Base-by-base conservation (phyloP, 2,329 filamentous ascomycete genomes). In the Colletotrichum falcatum region DNA sequence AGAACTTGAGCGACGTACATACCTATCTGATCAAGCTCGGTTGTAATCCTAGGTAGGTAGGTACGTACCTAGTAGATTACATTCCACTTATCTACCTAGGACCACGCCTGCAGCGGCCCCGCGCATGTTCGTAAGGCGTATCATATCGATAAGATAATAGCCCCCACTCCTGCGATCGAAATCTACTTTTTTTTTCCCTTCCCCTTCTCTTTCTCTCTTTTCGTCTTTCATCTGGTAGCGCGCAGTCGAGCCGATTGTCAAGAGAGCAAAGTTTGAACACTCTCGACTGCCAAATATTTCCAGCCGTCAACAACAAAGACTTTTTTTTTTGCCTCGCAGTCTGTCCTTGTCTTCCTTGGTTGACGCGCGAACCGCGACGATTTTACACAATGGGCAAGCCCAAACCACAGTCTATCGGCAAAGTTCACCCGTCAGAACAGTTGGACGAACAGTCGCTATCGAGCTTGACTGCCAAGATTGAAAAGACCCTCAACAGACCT, bases 401-500 rank as follows among this genome's bases (percentile, higher is more conserved):
- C 11, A 71, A 71, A 51, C 59, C 53, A 39, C 58, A 59, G 18
- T 48, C 65, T 14, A 26, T 46, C 23, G 59, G 58, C 44, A 55
- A 44, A 16, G 55, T 11, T 55, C 35, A 46, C 12, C 58, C 14
- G 23, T 23, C 58, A 70, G 60, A 58, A 59, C 60, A 33, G 18
- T 86, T 90, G 70, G 83, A 89, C 72, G 83, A 87, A 70, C 79
- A 82, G 46, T 81, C 86, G 7, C 78, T 91, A 66, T 82, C 83
- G 9, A 82, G 86, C 70, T 78, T 90, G 75, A 90, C 88, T 6
- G 83, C 85, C 42, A 86, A 85, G 76, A 88, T 91, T 72, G 87
- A 90, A 74, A 82, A 86, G 74, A 83, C 83, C 65, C 81, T 91
- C 48, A 77, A 72, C 67, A 74, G 73, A 23, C n/a, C 74, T 74